Conservation (phyloP, 306 rosid species). For the Vigna trinervia region DNA sequence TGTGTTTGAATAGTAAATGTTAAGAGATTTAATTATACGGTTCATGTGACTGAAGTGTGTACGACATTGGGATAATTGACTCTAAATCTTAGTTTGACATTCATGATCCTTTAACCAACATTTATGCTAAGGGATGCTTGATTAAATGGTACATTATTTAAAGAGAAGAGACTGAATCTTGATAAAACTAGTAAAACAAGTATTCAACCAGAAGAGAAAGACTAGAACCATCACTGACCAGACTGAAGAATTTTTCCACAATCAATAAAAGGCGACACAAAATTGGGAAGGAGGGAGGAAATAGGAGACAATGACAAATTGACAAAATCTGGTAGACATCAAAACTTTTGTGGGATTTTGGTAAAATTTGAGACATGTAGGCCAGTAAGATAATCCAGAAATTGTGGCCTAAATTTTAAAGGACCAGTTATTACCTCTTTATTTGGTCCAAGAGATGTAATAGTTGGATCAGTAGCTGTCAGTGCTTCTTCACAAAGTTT, state of each 20-base stretch:
- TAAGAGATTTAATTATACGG: neutral
- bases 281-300: neutral
- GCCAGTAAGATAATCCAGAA: neutral
- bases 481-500: constrained; percentile 85
- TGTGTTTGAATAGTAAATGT: constrained; percentile 46
- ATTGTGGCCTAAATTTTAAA: neutral
- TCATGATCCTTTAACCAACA: neutral
- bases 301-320: neutral
- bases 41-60: neutral
- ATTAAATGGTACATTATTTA: constrained; percentile 12
- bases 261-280: constrained; percentile 15
- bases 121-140: neutral
- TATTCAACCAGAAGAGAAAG: neutral
- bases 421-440: constrained; percentile 64
- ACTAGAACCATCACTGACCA: neutral
- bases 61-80: neutral
- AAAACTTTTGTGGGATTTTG: neutral
- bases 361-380: constrained; percentile 15
- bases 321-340: neutral
- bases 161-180: constrained; percentile 1
- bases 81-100: neutral
- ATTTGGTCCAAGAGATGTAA: constrained; percentile 72
- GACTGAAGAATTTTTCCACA: constrained; percentile 1
- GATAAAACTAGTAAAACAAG: constrained; percentile 25
- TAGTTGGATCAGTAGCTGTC: constrained; percentile 75